Base-by-base conservation (phyloP, 2,329 filamentous ascomycete genomes). In the Colletotrichum spaethianum region DNA sequence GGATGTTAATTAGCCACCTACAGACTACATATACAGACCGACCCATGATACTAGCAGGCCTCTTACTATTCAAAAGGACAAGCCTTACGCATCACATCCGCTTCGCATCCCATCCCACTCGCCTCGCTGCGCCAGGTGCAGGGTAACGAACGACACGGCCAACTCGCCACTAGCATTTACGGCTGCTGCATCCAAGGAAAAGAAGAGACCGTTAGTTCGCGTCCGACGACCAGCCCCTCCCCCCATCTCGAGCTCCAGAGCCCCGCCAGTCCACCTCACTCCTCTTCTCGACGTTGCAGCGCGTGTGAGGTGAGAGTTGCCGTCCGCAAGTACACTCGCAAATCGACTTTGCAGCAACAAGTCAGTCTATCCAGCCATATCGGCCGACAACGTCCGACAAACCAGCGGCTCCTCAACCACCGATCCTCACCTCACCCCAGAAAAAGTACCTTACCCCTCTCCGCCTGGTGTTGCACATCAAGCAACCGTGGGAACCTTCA, bases 11-110 rank as follows among this genome's bases (percentile, higher is more conserved):
- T 53, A 65, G 59, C 40, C 59, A 52, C 33, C 48, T 60, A 40
- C 70, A 69, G 70, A 64, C 70, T 70, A 70, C 66, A 69, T 60
- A 69, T 64, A 70, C 53, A 64, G 66, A 48, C 44, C 28, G 53
- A 46, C 26, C 59, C 48, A 65, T 59, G 44, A 64, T 53, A 63
- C 69, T 59, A 44, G 59, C 53, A 64, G 20, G n/a, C n/a, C 55
- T 36, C 31, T 64, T 18, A 20, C 28, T 60, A 16, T 46, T 70
- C 44, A 28, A 53, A 33, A 40, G 23, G 36, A 26, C 50, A 48
- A 68, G 64, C 64, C 50, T 68, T 42, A 38, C 52, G 59, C 50
- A 56, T 26, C 40, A 33, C n/a, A 40, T 67, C 23, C 38, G 42
- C 36, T 38, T 55, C 53, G 40, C 60, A 33, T 63, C 55, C 42